These are phyloP conservation scores for Hordeum pubiflorum DNA, from an alignment of 202 grass and related monocot genomes.

Conservation along the genomic window DNA sequence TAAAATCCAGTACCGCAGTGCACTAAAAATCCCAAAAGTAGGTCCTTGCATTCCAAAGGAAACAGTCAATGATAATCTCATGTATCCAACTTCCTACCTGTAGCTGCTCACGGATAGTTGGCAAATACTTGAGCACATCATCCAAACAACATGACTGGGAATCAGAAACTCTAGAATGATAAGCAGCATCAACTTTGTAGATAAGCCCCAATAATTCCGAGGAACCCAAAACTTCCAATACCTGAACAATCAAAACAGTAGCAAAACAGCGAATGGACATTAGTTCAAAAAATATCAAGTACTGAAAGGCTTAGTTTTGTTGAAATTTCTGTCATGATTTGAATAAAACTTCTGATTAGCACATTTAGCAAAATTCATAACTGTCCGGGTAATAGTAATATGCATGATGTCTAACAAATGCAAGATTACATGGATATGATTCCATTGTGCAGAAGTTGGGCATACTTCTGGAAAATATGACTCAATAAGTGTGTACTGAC, in stretches of 20 bases:
- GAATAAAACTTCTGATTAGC: background rate
- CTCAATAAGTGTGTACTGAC: slow-evolving; percentile 23
- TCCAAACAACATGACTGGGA: slow-evolving; percentile 23
- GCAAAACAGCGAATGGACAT: background rate
- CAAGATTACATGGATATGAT: background rate
- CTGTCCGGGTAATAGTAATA: background rate
- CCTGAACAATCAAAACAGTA: slow-evolving; percentile 26
- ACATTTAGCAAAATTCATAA: background rate
- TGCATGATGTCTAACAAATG: background rate
- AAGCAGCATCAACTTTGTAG: slow-evolving; percentile 44
- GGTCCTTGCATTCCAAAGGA: background rate
- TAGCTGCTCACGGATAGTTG: slow-evolving; percentile 56
- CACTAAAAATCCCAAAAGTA: background rate
- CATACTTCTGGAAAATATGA: background rate
- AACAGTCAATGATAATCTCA: background rate
- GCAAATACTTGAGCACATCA: slow-evolving; percentile 54
- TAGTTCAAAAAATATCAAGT: background rate
- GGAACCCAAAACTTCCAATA: slow-evolving; percentile 41
- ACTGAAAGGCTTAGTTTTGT: background rate
- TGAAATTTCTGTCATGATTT: background rate
- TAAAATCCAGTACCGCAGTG: background rate
- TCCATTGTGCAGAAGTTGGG: background rate
- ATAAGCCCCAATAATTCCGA: slow-evolving; percentile 52
- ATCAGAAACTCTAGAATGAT: slow-evolving; percentile 37
- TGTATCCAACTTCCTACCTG: slow-evolving; percentile 18